Conservation (phyloP, 371 early-diverging fungal genomes). For the Apophysomyces ossiformis region DNA sequence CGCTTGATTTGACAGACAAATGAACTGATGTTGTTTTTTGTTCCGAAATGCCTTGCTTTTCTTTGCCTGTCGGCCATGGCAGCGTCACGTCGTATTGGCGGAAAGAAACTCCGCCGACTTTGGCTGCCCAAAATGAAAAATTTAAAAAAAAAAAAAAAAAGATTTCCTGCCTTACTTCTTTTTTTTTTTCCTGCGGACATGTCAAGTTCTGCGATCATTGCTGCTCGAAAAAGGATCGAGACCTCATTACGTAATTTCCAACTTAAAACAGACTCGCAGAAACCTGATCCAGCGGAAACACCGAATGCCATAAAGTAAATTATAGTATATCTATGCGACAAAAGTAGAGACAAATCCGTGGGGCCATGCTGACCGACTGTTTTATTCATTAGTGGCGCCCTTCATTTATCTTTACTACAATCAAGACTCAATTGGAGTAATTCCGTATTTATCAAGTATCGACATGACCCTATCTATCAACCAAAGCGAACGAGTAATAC, state of each 20-base stretch:
- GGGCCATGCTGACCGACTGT: too few species aligned
- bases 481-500: slow-evolving; percentile 36
- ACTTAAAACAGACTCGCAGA: slow-evolving; percentile 22
- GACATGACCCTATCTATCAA: slow-evolving; percentile 40
- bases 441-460: slow-evolving; percentile 43
- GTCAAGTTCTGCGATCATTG: slow-evolving; percentile 41
- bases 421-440: slow-evolving; percentile 51
- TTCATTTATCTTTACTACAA: slow-evolving; percentile 46
- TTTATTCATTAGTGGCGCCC: slow-evolving; percentile 23
- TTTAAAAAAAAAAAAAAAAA: not conserved
- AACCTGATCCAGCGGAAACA: slow-evolving; percentile 3
- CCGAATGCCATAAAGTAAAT: slow-evolving; percentile 22
- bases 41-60: too few species aligned
- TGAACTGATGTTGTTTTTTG: too few species aligned
- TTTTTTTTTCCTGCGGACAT: slow-evolving; percentile 17
- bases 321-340: not conserved
- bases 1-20: too few species aligned
- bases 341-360: not conserved
- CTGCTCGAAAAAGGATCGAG: slow-evolving; percentile 39
- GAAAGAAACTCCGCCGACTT: too few species aligned
- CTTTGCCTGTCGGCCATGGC: too few species aligned
- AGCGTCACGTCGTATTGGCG: too few species aligned
- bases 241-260: slow-evolving; percentile 25
- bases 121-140: too few species aligned
- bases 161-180: not conserved